Base-by-base conservation (phyloP, 345 rosid species). In the Lepidium aucheri region DNA sequence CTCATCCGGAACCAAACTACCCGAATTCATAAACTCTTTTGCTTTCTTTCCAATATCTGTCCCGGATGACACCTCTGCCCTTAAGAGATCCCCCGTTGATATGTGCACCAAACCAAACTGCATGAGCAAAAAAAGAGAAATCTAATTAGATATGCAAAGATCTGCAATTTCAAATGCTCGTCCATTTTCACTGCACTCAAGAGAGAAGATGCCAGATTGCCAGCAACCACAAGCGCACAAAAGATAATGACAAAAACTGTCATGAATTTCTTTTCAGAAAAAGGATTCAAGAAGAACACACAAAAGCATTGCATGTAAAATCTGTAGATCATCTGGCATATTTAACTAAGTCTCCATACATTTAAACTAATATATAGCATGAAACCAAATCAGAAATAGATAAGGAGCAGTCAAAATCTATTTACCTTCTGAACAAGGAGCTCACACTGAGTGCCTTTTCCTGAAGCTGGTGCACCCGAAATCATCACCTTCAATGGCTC, bases 401-500 rank as follows among this genome's bases (percentile, higher is more conserved):
- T n/a, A 33, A 13, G n/a, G 15, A 58, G 13, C 4, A 16, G 12
- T 18, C 22, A n/a, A 63, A 40, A 5, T 28, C 32, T 34, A 13
- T 9, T 68, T 77, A 89, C 98, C 91, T 86, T 87, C 9, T 82
- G 79, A 65, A 79, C 94, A 35, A 88, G 85, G 56, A 90, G 75
- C 62, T 90, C 94, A 65, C 97, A 86, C 68, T 90, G 98, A 62
- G 98, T 85, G 51, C 98, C 94, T 79, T 90, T 93, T 41, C 98
- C 97, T 1, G 91, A 93, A 7, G 96, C 96, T 0, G 97, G 92
- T 26, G 97, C 97, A 33, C 98, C 97, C 0, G 94, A 90, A 60
- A 92, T 89, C 93, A 92, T 92, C 61, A 92, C 95, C 76, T 86
- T 89, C 76, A 92, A 36, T 0, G 96, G 86, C 76, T 86, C 84